Evolutionary conservation across 2,329 filamentous ascomycete genomes (phyloP).

Genomic region (Plectosphaerella sp.): DNA sequence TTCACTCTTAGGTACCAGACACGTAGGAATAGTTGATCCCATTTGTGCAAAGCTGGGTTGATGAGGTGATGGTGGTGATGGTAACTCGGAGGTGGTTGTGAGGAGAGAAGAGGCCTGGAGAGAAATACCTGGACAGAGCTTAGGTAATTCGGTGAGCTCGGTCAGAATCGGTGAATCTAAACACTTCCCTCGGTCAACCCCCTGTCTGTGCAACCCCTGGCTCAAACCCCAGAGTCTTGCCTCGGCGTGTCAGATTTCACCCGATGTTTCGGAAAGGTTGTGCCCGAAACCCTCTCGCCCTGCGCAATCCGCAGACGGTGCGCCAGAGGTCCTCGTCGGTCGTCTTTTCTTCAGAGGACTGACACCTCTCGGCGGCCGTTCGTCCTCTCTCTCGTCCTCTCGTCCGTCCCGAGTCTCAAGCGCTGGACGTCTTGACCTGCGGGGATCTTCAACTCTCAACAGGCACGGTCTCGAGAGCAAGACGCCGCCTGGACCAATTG

Average conservation of each 20-base stretch:
- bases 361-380: neutral
- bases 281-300: neutral
- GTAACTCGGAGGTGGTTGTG: no score
- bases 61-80: no score
- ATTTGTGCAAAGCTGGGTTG: no score
- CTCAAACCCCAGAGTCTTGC: neutral
- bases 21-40: no score
- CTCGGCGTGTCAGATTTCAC: neutral
- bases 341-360: neutral
- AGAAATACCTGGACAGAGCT: no score
- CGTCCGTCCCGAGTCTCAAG: conserved; percentile 1
- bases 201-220: neutral
- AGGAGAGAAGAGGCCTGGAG: no score
- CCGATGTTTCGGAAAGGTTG: neutral
- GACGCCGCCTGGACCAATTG: no score
- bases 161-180: neutral
- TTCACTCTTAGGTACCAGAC: no score
- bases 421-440: neutral
- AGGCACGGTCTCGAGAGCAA: no score
- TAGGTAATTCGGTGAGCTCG: neutral
- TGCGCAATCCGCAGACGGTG: no score
- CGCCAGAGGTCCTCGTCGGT: neutral
- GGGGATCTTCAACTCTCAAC: neutral
- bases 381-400: neutral
- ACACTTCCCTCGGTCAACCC: neutral